Evolutionary conservation across 208 protist species (phyloP), one percentile per base, ranked within the genome.

Genomic region (Crithidia thermophila): DNA sequence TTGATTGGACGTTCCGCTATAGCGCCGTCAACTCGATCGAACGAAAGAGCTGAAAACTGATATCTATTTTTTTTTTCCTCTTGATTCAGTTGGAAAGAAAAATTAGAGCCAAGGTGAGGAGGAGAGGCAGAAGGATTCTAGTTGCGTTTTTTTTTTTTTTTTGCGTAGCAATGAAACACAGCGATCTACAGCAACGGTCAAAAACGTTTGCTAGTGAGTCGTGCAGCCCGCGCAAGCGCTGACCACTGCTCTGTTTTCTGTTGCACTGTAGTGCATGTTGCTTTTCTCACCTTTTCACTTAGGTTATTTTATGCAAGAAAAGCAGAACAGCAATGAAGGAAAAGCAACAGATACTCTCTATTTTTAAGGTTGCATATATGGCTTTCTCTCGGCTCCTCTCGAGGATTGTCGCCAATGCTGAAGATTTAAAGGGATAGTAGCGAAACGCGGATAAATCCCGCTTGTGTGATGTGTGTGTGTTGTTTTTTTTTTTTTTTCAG

Each of bases 11-110:
- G 21, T 43, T 45, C 52, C 52, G 21, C 34, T 14, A 10, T 20
- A 43, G 52, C 52, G 52, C 27, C 30, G 52, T 58, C 52, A 21
- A 58, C n/a, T n/a, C n/a, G n/a, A n/a, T 20, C 45, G 45, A 30
- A 25, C 20, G 45, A 30, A 28, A 43, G 39, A 43, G 16, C 39
- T 16, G 39, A 43, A 10, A 43, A 25, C 47, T 25, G 4, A 42
- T 59, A 21, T 28, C 34, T 6, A 25, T 45, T 45, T 20, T 51
- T n/a, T 45, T 14, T 5, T 3, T 69, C 6, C 6, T 34, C 39
- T 43, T 43, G 10, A 16, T 43, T 16, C 10, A 43, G 10, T 16
- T 43, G 10, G 39, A 43, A 16, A n/a, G 10, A 16, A 43, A 16
- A 43, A 16, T 18, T 10, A 16, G 39, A 43, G 39, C 13, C 13